These are phyloP conservation scores for Monascus purpureus DNA, from an alignment of 495 filamentous ascomycete species.

Conservation along the genomic window DNA sequence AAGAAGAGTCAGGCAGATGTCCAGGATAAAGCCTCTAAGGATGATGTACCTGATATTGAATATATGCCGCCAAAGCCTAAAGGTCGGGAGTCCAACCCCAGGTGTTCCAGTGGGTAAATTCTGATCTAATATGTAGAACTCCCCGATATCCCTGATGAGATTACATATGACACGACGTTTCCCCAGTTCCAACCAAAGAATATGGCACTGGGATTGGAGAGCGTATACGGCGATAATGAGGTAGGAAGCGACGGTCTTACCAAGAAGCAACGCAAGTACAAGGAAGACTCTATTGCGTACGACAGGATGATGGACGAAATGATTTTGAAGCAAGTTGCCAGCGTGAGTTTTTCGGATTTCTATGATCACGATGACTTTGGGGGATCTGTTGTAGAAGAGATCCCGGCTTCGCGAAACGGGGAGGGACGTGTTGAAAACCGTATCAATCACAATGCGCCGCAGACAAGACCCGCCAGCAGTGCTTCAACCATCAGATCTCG, in stretches of 20 bases:
- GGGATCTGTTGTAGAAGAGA: slow-evolving; percentile 2
- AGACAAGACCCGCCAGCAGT: slow-evolving; percentile 10
- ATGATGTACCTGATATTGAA: slow-evolving; percentile 60
- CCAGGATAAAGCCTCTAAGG: slow-evolving; percentile 22
- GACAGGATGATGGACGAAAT: slow-evolving; percentile 41
- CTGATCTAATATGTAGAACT: slow-evolving; percentile 33
- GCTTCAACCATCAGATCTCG: slow-evolving; percentile 35
- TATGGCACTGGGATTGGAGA: slow-evolving; percentile 47
- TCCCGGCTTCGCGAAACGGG: slow-evolving; percentile 11
- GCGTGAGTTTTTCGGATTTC: slow-evolving; percentile 35
- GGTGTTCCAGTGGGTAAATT: background rate
- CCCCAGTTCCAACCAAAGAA: slow-evolving; percentile 46
- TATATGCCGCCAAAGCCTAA: slow-evolving; percentile 57
- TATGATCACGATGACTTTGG: slow-evolving; percentile 15
- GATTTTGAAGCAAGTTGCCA: slow-evolving; percentile 47
- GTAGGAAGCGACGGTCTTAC: slow-evolving; percentile 56
- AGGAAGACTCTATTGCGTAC: slow-evolving; percentile 31
- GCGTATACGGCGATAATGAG: slow-evolving; percentile 48
- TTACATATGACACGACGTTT: slow-evolving; percentile 43
- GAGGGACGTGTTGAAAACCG: slow-evolving; percentile 12
- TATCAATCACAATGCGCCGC: slow-evolving; percentile 7
- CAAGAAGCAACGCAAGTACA: slow-evolving; percentile 43
- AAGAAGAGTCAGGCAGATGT: slow-evolving; percentile 21
- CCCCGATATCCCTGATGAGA: slow-evolving; percentile 65
- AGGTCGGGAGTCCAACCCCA: slow-evolving; percentile 25